Evolutionary conservation across 805 yeast species (phyloP).

Genomic region (Hanseniaspora nectarophila): DNA sequence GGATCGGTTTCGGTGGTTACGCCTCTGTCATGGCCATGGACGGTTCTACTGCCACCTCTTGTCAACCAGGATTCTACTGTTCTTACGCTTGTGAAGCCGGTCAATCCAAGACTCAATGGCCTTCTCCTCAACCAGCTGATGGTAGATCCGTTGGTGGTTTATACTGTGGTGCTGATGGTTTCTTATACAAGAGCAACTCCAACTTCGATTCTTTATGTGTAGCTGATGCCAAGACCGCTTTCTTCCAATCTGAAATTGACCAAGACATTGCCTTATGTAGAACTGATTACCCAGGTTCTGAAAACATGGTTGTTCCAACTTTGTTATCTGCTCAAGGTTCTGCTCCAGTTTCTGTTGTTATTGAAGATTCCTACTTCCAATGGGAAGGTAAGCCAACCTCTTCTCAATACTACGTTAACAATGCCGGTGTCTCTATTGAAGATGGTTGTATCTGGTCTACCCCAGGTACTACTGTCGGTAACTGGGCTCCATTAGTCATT

Average conservation of each 20-base stretch:
- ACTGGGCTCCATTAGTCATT: slow-evolving; percentile 68
- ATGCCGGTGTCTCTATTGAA: slow-evolving; percentile 57
- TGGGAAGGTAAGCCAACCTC: slow-evolving; percentile 58
- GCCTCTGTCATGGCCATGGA: slow-evolving; percentile 28
- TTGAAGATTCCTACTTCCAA: slow-evolving; percentile 43
- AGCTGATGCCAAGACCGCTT: slow-evolving; percentile 49
- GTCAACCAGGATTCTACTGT: slow-evolving; percentile 59
- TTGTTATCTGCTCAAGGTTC: slow-evolving; percentile 34
- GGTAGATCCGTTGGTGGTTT: slow-evolving; percentile 69
- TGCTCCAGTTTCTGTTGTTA: slow-evolving; percentile 47
- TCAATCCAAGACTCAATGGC: slow-evolving; percentile 76
- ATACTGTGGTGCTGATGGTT: slow-evolving; percentile 44
- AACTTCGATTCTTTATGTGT: slow-evolving; percentile 46
- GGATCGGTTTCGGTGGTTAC: slow-evolving; percentile 46
- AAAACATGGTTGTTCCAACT: slow-evolving; percentile 67
- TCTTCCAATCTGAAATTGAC: slow-evolving; percentile 39
- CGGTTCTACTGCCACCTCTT: slow-evolving; percentile 49
- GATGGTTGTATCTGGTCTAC: slow-evolving; percentile 68
- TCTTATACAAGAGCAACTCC: slow-evolving; percentile 48
- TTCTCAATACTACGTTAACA: slow-evolving; percentile 63
- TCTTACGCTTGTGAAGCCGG: slow-evolving; percentile 71
- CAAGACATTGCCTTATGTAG: slow-evolving; percentile 55
- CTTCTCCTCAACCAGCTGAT: slow-evolving; percentile 48
- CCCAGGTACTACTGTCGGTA: slow-evolving; percentile 48
- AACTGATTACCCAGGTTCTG: slow-evolving; percentile 75